Base-by-base conservation (phyloP, 768 basidiomycete genomes). In the Xerocomellus intermedius region DNA sequence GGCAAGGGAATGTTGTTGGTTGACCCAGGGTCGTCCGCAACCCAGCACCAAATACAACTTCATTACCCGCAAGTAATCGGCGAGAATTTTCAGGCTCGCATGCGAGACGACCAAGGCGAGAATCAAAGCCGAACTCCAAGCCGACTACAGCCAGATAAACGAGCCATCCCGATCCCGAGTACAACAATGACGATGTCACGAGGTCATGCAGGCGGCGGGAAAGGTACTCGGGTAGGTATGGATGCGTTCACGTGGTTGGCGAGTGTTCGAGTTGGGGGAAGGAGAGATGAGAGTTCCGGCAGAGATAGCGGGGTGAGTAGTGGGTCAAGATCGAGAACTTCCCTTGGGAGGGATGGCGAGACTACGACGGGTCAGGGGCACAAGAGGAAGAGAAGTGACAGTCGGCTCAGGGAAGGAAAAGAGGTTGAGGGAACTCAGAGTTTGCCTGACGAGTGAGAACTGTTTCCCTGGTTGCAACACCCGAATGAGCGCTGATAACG, bases 161-260 rank as follows among this genome's bases (percentile, higher is more conserved):
- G 57, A 36, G 49, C 61, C 2, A 50, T 65, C 10, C 65, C 63
- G 6, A 69, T 58, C n/a, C 61, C 59, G 54, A 69, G 19, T 64
- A 68, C 49, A 10, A 64, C 69, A 1, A 72, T 63, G 66, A 78
- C 74, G 4, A 81, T 82, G 81, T 77, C 75, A 12, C 73, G 79
- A 16, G 79, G 80, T 5, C 64, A 76, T 41, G 74, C 48, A 9
- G 58, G 77, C 9, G 79, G 82, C 2, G 80, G 78, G 8, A 83
- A 79, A 59, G 73, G 75, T 24, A 73, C 78, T 13, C 73, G 77
- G 42, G 79, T 89, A 68, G 85, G 90, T 42, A 82, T 92, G 75
- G 86, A 91, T 42, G 76, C 84, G 6, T 73, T 87, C 38, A 77
- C 82, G 3, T 93, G 91, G 91, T 65, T 91, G 48, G 79, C 85